Evolutionary conservation across 129 eudicot species (phyloP), one percentile per base, ranked within the genome.

Genomic region (Erigeron canadensis): DNA sequence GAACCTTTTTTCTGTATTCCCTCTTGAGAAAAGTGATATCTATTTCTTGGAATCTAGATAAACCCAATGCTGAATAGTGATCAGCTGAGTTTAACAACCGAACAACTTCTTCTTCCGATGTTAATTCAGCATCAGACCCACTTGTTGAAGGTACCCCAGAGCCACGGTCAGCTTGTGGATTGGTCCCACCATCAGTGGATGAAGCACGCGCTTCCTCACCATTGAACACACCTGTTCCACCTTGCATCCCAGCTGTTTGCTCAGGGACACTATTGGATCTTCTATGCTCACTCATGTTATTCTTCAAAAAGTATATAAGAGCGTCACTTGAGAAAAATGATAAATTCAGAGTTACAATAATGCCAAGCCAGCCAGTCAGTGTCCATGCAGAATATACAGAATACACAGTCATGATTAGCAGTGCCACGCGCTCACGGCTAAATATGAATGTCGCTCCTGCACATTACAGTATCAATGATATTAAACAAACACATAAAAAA

Each of bases 21-120:
- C 89, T 81, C 78, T 93, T 93, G 51, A 94, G 82, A 67, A 87
- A 74, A n/a, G 93, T 84, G 34, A 55, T 84, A 86, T 94, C 98
- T 57, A 89, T 78, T 81, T 84, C 81, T 72, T 80, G 86, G 70
- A 85, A 94, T 75, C 86, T 87, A 70, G 93, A 73, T 73, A 94
- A 75, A 34, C 98, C 98, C 79, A 94, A 68, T 43, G 95, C 97
- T 18, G 96, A 85, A 80, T 94, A 94, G 76, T 94, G 93, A 86
- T 94, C 98, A 39, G 79, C 62, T 8, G 94, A 86, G 75, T 95
- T 95, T 65, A 95, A 79, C 82, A 95, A 86, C 40, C 99, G 84
- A 77, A 84, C 81, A 83, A 95, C 88, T 86, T 95, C 99, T 48
- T 90, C 94, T 86, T 86, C 97, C 57, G 98, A 87, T 60, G 96